Evolutionary conservation across 352 stramenopile species (phyloP), one percentile per base, ranked within the genome.

Genomic region (Phytopythium kandeliae): DNA sequence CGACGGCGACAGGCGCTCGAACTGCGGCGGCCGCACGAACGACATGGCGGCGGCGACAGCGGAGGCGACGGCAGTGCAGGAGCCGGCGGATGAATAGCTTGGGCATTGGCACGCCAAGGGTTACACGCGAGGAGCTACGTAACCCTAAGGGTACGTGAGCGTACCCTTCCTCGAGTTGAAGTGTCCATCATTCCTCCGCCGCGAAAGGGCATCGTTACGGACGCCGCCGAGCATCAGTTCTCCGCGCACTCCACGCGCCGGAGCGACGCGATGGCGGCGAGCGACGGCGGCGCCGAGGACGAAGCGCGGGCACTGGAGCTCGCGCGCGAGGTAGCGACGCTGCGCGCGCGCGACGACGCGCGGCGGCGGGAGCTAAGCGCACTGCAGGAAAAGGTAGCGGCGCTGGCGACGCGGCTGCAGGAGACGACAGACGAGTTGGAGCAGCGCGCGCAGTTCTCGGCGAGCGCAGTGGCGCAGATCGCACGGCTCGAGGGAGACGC

Each of bases 371-470:
- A 82, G 45, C 60, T 67, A 3, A 33, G 37, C 5, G 31, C 69
- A 33, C 48, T 89, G 47, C 55, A 69, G 40, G 54, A 63, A 11
- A 65, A 78, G 38, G 49, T 86, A 38, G 19, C 43, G 16, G 48
- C 51, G 19, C 55, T 89, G 31, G 82, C 73, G 17, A 49, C 49
- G 25, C 64, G 73, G 26, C 56, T 89, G 19, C 66, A 55, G 11
- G 73, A 84, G 54, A 86, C 73, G 21, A 83, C 75, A 35, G 58
- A 65, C 30, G 75, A 85, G 56, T 44, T 89, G 24, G 63, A 66
- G 59, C 59, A 67, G n/a, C 72, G 78, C 50, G 69, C 78, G 64
- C 56, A 49, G 38, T 71, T 89, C n/a, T 79, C 73, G 37, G 61
- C 48, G 15, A 68, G 85, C 19, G 61, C 67, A 16, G 68, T 76